A percentile compares a stretch with the other conserved stretches of the same genome.
Conservation (phyloP, 2,329 filamentous ascomycete species). For the Cadophora sp. region DNA sequence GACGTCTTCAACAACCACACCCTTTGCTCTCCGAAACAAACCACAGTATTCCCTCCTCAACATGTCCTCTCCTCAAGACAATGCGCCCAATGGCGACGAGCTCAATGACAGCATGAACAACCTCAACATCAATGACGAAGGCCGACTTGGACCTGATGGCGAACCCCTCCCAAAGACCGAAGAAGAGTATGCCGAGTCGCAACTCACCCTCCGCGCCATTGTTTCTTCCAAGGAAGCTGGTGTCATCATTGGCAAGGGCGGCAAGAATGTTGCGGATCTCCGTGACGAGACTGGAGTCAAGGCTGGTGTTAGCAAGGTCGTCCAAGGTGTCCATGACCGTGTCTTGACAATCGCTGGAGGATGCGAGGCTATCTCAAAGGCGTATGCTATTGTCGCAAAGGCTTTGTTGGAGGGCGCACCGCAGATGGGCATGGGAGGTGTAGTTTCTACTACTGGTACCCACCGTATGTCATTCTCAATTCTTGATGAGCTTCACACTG, state of each 20-base stretch:
- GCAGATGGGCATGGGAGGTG: conserved; percentile 93
- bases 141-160: conserved; percentile 72
- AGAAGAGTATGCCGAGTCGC: conserved; percentile 92
- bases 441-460: conserved; percentile 86
- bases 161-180: conserved; percentile 89
- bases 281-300: conserved; percentile 98
- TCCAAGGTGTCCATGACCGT: conserved; percentile 95
- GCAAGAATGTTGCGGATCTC: conserved; percentile 97
- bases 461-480: conserved; percentile 73
- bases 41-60: conserved; percentile 19
- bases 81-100: conserved; percentile 52
- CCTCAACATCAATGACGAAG: conserved; percentile 69
- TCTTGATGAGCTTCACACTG: conserved; percentile 18
- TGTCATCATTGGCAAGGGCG: conserved; percentile 98
- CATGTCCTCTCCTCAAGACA: conserved; percentile 45
- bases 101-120: conserved; percentile 68
- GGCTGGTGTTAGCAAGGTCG: conserved; percentile 98
- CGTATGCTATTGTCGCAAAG: conserved; percentile 92
- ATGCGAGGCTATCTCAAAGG: conserved; percentile 86
- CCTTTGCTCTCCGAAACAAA: conserved; percentile 14
- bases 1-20: conserved; percentile 10
- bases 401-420: conserved; percentile 92
- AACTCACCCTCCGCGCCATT: conserved; percentile 94
- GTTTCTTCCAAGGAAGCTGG: conserved; percentile 99
- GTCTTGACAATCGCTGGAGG: conserved; percentile 94